phyloP scores from a whole-genome alignment of 148 eudicot genomes.

The Spergularia marina region DNA sequence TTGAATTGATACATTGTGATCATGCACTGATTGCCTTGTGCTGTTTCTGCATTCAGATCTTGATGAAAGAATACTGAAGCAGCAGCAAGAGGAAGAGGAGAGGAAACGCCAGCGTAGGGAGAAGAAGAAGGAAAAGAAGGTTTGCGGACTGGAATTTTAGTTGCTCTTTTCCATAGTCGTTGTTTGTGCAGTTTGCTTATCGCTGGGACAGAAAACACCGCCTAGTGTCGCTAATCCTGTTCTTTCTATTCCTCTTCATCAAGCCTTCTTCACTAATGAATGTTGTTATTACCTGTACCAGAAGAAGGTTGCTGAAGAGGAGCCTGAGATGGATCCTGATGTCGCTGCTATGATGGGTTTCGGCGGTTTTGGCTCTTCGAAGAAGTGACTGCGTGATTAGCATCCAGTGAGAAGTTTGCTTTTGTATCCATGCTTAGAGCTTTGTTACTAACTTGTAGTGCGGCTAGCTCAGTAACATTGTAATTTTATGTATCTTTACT shows the following conservation, averaged over 20 bases:
- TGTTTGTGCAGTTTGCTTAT: neutral
- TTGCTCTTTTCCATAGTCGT: neutral
- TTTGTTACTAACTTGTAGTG: neutral
- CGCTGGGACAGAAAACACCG: neutral
- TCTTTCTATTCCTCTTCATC: slow-evolving; percentile 2
- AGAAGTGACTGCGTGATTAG: slow-evolving; percentile 43
- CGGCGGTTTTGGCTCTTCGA: slow-evolving; percentile 87
- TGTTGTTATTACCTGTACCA: slow-evolving; percentile 28
- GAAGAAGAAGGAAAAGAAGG: slow-evolving; percentile 98
- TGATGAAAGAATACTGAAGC: slow-evolving; percentile 88
- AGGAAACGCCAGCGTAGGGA: slow-evolving; percentile 87
- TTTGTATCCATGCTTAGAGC: slow-evolving; percentile 1
- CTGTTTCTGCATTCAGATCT: slow-evolving; percentile 48
- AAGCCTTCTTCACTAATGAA: slow-evolving; percentile 1
- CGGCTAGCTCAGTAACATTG: slow-evolving; percentile 5
- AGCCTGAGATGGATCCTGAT: slow-evolving; percentile 77
- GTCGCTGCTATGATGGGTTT: slow-evolving; percentile 99
- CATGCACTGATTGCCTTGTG: slow-evolving; percentile 12
- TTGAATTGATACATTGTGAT: neutral
- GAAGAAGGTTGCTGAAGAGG: slow-evolving; percentile 80
- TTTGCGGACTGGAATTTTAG: slow-evolving; percentile 23
- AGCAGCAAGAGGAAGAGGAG: slow-evolving; percentile 96
- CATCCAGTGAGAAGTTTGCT: neutral
- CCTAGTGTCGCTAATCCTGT: neutral
- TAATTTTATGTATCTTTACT: slow-evolving; percentile 9